A percentile compares a stretch with the other conserved stretches of the same genome.
Evolutionary conservation across 1,284 basidiomycete species (phyloP).

Genomic region (Anthracocystis setariae): DNA sequence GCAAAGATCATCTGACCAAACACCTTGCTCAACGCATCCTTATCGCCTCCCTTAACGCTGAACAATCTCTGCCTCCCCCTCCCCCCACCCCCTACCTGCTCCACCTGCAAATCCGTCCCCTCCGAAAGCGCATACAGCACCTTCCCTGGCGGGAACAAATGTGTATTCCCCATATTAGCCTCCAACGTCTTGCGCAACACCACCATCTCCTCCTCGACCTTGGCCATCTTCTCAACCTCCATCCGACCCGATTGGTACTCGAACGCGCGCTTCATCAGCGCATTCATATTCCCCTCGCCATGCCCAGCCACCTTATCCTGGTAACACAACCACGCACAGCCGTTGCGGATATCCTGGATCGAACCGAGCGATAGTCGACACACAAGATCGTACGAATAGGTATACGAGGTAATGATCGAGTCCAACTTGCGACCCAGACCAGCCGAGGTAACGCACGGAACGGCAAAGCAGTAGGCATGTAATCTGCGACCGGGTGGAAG

Average conservation of each 20-base stretch:
- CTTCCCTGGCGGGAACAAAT: conserved; percentile 81
- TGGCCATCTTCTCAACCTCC: background rate
- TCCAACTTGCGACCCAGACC: conserved; percentile 73
- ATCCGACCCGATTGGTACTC: conserved; percentile 48
- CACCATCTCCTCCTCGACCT: conserved; percentile 68
- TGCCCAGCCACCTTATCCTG: conserved; percentile 69
- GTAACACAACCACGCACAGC: conserved; percentile 80
- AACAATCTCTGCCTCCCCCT: conserved; percentile 30
- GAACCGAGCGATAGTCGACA: conserved; percentile 80
- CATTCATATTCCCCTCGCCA: conserved; percentile 35
- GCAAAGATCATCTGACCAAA: conserved; percentile 84
- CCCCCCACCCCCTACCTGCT: background rate
- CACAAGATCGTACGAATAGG: conserved; percentile 83
- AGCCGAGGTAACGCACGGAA: conserved; percentile 76
- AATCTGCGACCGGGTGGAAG: conserved; percentile 77
- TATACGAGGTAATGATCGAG: conserved; percentile 78
- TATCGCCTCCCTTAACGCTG: conserved; percentile 20
- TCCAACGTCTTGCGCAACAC: conserved; percentile 82
- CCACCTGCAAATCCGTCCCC: conserved; percentile 70
- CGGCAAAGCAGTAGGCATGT: conserved; percentile 81
- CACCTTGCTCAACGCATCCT: conserved; percentile 69
- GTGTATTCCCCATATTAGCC: conserved; percentile 81
- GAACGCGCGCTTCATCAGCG: conserved; percentile 51
- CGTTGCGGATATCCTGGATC: conserved; percentile 79
- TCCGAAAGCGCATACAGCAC: conserved; percentile 81